Evolutionary conservation across 139 green algal genomes (phyloP), one percentile per base, ranked within the genome.

Genomic region (Micractinium sp.): DNA sequence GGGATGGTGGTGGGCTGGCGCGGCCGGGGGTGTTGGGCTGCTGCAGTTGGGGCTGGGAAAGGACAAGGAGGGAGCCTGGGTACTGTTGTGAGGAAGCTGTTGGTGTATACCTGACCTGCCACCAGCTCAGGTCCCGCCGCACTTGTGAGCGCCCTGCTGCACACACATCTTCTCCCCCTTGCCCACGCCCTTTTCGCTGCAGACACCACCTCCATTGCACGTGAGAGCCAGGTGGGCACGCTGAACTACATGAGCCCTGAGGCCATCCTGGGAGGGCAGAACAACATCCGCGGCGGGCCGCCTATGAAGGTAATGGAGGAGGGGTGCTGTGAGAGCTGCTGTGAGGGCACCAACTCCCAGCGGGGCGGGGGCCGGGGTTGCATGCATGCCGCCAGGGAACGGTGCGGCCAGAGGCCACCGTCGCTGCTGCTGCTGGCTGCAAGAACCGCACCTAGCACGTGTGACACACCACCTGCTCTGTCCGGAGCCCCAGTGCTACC

Each of bases 241-340:
- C 93, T 99, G 2, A 99, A 99, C 93, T 99, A 99, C 95, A 99
- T 99, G 98, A 97, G 94, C 0, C 98, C 98, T 15, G 98, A 99
- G 91, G 96, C 98, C 41, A 98, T 99, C 88, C 91, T 98, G 81
- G 96, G 95, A 23, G 96, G 97, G 31, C 91, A 87, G 76, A 95
- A 93, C 90, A 96, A 97, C 92, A 97, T 93, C 81, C 82, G 95
- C 63, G 96, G 95, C 15, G 94, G 92, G 0, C 90, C 94, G 18
- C 90, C 94, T 67, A 96, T 95, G 87, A 96, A 96, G 89, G 95
- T 97, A 53, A 47, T 75, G 69, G 38, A 33, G 29, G 33, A 67
- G 23, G 38, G 25, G 78, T 18, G 41, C 1, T 4, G 39, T 3
- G 5, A 38, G 78, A 0, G 14, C 1, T 41, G 0, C n/a, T 81